A percentile compares a stretch with the other conserved stretches of the same genome.
These are phyloP conservation scores for Butyriboletus appendiculatus DNA, from an alignment of 1,284 basidiomycete species.

Conservation along the genomic window DNA sequence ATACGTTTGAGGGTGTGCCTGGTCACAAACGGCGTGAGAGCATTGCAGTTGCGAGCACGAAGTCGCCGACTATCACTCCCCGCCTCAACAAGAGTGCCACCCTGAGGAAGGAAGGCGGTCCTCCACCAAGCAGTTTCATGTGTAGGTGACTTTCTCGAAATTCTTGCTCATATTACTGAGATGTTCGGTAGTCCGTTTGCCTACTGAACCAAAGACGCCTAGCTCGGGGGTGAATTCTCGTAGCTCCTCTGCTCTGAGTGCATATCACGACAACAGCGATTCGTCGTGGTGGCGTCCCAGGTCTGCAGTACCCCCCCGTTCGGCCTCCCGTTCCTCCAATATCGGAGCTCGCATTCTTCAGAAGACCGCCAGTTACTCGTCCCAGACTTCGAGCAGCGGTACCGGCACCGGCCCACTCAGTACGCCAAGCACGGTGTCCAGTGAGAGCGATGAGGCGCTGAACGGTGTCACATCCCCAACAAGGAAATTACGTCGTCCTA, in stretches of 20 bases:
- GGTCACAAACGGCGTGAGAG: conserved; percentile 79
- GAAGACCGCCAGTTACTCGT: conserved; percentile 24
- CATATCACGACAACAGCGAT: conserved; percentile 22
- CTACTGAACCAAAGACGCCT: conserved; percentile 43
- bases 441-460: conserved; percentile 18
- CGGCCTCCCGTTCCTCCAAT: conserved; percentile 28
- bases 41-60: conserved; percentile 64
- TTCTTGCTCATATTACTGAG: conserved; percentile 1
- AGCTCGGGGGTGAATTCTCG: conserved; percentile 40
- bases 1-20: conserved; percentile 73
- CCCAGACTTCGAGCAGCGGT: conserved; percentile 33
- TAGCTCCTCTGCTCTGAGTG: conserved; percentile 40
- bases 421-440: conserved; percentile 24
- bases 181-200: conserved; percentile 41
- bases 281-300: conserved; percentile 18
- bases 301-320: conserved; percentile 28
- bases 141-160: conserved; percentile 42
- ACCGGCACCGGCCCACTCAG: conserved; percentile 30
- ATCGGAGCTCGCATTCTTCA: conserved; percentile 4
- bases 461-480: conserved; percentile 25
- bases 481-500: conserved; percentile 43
- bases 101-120: conserved; percentile 49
- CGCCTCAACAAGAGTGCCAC: conserved; percentile 70
- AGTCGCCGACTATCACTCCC: conserved; percentile 62
- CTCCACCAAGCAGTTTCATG: conserved; percentile 65